Evolutionary conservation across 768 basidiomycete genomes (phyloP).

Genomic region (Dentipellis sp.): DNA sequence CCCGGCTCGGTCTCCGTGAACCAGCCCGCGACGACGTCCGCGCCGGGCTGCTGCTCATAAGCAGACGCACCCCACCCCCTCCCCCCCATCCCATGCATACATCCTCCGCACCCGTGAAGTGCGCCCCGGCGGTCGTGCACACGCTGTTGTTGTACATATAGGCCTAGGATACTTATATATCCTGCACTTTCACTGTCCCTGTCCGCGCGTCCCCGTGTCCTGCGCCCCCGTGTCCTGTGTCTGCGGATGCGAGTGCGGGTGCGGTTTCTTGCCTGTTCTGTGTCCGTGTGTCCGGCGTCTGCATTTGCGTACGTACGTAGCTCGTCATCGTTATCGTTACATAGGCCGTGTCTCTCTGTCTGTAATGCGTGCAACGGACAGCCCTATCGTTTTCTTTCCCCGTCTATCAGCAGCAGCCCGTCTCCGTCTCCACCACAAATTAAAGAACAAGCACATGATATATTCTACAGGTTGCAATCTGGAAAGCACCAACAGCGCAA

Average conservation of each 20-base stretch:
- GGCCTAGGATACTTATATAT: background rate
- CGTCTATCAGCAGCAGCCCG: background rate
- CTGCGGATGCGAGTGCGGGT: too few relatives aligned
- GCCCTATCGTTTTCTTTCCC: conserved; percentile 6
- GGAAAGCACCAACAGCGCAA: background rate
- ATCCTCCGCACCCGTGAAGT: background rate
- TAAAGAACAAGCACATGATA: too few relatives aligned
- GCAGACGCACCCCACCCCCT: background rate
- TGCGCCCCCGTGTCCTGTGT: background rate
- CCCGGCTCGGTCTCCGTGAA: conserved; percentile 61
- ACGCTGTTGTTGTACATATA: background rate
- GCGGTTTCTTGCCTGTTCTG: too few relatives aligned
- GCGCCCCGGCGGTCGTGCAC: background rate
- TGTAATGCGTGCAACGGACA: conserved; percentile 22
- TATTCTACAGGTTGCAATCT: background rate
- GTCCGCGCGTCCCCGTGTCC: background rate
- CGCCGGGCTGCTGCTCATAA: conserved; percentile 37
- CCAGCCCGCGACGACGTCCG: conserved; percentile 37
- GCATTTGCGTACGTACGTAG: background rate
- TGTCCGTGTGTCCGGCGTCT: background rate
- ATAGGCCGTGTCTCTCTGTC: conserved; percentile 18
- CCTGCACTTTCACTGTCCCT: too few relatives aligned
- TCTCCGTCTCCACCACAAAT: too few relatives aligned
- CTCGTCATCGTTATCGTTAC: conserved; percentile 1
- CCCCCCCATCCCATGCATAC: background rate